These are phyloP conservation scores for Garcia nutans DNA, from an alignment of 345 rosid genomes.

Conservation along the genomic window DNA sequence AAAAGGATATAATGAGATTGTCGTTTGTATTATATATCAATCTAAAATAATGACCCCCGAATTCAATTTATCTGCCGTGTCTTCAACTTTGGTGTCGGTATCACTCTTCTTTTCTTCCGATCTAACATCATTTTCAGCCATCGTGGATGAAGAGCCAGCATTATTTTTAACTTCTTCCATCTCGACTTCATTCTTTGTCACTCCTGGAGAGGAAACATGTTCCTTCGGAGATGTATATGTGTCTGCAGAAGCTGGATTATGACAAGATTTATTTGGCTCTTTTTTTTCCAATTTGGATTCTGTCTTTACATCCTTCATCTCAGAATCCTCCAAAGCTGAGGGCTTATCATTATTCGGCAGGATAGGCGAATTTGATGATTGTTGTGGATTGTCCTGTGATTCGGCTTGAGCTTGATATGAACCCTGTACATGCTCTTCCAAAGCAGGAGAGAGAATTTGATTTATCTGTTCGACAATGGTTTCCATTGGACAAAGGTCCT, in stretches of 20 bases:
- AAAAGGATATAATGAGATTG: background rate
- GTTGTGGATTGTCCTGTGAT: conserved; percentile 13
- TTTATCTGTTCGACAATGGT: conserved; percentile 37
- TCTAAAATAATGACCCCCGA: conserved; percentile 38
- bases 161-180: background rate
- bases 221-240: conserved; percentile 7
- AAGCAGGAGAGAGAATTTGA: conserved; percentile 42
- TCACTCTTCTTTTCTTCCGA: conserved; percentile 26
- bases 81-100: conserved; percentile 8
- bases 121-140: conserved; percentile 4
- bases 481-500: conserved; percentile 53
- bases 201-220: conserved; percentile 4
- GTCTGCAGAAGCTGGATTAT: conserved; percentile 16
- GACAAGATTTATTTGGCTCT: conserved; percentile 7
- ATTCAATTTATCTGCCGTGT: conserved; percentile 7
- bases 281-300: conserved; percentile 13
- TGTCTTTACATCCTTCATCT: conserved; percentile 15
- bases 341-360: conserved; percentile 9
- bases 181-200: background rate
- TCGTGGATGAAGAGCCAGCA: background rate
- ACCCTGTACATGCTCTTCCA: conserved; percentile 17
- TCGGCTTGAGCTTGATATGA: conserved; percentile 17
- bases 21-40: conserved; percentile 12
- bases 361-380: conserved; percentile 15
- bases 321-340: conserved; percentile 23